These are phyloP conservation scores for Phytophthora palmivora DNA, from an alignment of 352 stramenopile genomes.

Conservation along the genomic window DNA sequence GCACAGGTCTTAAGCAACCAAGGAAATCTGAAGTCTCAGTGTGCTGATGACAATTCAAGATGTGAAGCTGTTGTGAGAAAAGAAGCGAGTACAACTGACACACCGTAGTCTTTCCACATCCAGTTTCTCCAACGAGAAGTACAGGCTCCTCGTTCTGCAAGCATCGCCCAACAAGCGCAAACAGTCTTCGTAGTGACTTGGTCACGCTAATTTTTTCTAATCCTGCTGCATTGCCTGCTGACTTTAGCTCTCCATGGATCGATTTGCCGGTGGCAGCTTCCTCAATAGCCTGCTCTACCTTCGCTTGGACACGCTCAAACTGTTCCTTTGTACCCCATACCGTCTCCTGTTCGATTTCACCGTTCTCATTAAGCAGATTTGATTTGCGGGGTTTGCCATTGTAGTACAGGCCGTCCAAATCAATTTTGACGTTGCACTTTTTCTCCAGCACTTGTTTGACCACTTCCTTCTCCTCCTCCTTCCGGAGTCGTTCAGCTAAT, in stretches of 20 bases:
- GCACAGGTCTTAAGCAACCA: conserved; percentile 96
- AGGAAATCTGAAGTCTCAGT: conserved; percentile 98
- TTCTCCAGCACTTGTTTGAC: conserved; percentile 96
- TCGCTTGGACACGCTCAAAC: conserved; percentile 79
- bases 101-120: conserved; percentile 99
- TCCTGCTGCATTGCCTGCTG: conserved; percentile 74
- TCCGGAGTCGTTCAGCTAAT: conserved; percentile 96
- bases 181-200: conserved; percentile 94
- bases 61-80: conserved; percentile 93
- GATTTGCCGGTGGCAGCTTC: conserved; percentile 34
- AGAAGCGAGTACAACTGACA: conserved; percentile 98
- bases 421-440: conserved; percentile 95
- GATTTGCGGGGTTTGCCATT: conserved; percentile 68
- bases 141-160: conserved; percentile 98
- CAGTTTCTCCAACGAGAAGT: conserved; percentile 98
- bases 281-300: conserved; percentile 63
- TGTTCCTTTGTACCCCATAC: conserved; percentile 86
- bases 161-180: conserved; percentile 95
- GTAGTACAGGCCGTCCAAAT: conserved; percentile 87
- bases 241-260: conserved; percentile 31
- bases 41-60: conserved; percentile 99
- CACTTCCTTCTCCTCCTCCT: conserved; percentile 96
- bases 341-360: conserved; percentile 76
- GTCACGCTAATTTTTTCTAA: conserved; percentile 91
- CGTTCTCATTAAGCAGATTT: conserved; percentile 78